Conservation (phyloP, 768 basidiomycete species). For the Leucocoprinus leucothites region DNA sequence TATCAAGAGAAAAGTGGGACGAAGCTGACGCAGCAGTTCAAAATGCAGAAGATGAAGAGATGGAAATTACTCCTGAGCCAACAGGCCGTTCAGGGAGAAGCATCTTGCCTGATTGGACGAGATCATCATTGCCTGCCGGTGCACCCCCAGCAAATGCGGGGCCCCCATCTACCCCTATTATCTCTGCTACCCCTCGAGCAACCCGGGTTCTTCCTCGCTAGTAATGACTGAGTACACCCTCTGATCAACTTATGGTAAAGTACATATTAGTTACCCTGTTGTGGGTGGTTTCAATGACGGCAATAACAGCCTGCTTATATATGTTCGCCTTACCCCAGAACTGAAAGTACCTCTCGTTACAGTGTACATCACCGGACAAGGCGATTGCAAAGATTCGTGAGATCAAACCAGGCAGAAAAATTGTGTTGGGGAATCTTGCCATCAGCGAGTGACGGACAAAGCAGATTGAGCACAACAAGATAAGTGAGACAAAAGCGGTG, state of each 20-base stretch:
- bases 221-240: no score
- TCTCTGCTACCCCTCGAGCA: constrained; percentile 2
- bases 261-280: background rate
- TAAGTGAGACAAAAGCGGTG: no score
- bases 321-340: no score
- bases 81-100: constrained; percentile 31
- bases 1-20: constrained; percentile 85
- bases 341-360: no score
- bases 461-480: no score
- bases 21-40: constrained; percentile 48
- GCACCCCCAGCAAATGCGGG: constrained; percentile 53
- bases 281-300: no score
- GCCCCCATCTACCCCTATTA: background rate
- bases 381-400: no score
- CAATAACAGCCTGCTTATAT: no score
- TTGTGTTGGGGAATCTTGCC: no score
- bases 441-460: no score
- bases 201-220: background rate
- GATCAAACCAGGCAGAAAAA: no score
- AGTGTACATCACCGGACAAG: no score
- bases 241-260: background rate
- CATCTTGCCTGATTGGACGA: constrained; percentile 82
- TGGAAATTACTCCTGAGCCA: constrained; percentile 5
- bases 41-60: constrained; percentile 33
- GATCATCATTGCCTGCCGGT: constrained; percentile 55